phyloP scores from a whole-genome alignment of 495 filamentous ascomycete genomes.

The Extremus antarcticus region DNA sequence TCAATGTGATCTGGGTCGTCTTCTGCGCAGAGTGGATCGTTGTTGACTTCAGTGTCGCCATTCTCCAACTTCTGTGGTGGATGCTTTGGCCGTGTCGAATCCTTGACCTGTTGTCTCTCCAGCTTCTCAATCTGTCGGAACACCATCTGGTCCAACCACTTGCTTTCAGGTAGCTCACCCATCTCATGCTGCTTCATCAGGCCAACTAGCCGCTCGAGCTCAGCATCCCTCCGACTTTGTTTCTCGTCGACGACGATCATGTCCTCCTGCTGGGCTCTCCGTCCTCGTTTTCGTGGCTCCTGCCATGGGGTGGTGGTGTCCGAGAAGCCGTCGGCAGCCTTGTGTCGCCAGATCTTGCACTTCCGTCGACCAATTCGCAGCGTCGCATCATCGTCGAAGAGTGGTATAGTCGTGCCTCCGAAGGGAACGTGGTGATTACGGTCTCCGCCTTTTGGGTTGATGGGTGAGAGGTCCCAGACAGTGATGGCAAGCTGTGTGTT shows the following conservation, averaged over 20 bases:
- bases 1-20: constrained; percentile 38
- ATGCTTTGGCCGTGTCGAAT: constrained; percentile 7
- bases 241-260: constrained; percentile 44
- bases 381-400: constrained; percentile 87
- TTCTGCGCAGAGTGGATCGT: constrained; percentile 23
- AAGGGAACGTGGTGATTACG: constrained; percentile 71
- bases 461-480: constrained; percentile 85
- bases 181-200: constrained; percentile 97
- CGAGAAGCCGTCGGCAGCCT: constrained; percentile 76
- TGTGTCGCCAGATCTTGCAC: constrained; percentile 71
- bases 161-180: constrained; percentile 81
- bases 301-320: constrained; percentile 65
- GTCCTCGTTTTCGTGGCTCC: constrained; percentile 34
- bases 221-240: constrained; percentile 37
- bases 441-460: constrained; percentile 49
- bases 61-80: not conserved
- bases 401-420: constrained; percentile 77
- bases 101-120: constrained; percentile 13
- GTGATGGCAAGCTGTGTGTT: constrained; percentile 83
- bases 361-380: constrained; percentile 86
- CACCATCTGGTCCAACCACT: constrained; percentile 90
- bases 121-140: constrained; percentile 73
- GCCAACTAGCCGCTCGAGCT: constrained; percentile 72
- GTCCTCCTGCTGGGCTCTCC: constrained; percentile 41
- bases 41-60: constrained; percentile 34